These are phyloP conservation scores for Malassezia globosa DNA, from an alignment of 1,284 basidiomycete genomes.

Conservation along the genomic window DNA sequence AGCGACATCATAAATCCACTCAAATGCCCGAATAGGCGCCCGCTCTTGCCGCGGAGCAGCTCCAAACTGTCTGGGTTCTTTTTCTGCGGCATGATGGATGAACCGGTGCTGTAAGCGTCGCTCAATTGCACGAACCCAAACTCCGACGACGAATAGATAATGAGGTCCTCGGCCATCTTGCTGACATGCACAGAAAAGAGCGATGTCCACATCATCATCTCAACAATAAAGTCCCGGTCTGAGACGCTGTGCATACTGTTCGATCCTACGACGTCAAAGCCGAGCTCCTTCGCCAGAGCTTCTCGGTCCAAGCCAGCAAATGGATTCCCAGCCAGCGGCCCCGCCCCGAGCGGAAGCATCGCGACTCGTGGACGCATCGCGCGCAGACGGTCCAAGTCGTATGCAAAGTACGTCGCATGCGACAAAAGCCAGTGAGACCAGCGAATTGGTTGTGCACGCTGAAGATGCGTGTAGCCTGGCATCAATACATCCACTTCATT, in stretches of 20 bases:
- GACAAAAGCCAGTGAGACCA: constrained; percentile 95
- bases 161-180: constrained; percentile 86
- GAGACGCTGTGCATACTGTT: constrained; percentile 60
- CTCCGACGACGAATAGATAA: constrained; percentile 91
- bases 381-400: constrained; percentile 74
- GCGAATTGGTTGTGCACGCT: constrained; percentile 82
- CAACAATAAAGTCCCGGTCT: constrained; percentile 91
- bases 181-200: constrained; percentile 85
- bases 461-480: constrained; percentile 85
- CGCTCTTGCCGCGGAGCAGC: constrained; percentile 83
- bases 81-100: constrained; percentile 99
- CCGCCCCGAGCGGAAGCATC: constrained; percentile 81
- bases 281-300: constrained; percentile 41
- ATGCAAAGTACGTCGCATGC: constrained; percentile 79
- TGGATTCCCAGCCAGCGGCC: constrained; percentile 90
- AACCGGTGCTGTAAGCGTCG: constrained; percentile 95
- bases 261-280: constrained; percentile 41
- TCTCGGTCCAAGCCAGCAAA: constrained; percentile 52
- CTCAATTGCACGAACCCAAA: constrained; percentile 88
- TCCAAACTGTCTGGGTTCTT: constrained; percentile 97
- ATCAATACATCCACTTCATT: constrained; percentile 80
- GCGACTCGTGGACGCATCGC: constrained; percentile 65
- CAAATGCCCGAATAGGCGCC: constrained; percentile 81
- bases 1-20: constrained; percentile 96
- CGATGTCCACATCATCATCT: constrained; percentile 93